Percentiles rank a stretch among this genome's conserved stretches.
phyloP scores from a whole-genome alignment of 2,329 filamentous ascomycete genomes.

The Beauveria rudraprayagi region DNA sequence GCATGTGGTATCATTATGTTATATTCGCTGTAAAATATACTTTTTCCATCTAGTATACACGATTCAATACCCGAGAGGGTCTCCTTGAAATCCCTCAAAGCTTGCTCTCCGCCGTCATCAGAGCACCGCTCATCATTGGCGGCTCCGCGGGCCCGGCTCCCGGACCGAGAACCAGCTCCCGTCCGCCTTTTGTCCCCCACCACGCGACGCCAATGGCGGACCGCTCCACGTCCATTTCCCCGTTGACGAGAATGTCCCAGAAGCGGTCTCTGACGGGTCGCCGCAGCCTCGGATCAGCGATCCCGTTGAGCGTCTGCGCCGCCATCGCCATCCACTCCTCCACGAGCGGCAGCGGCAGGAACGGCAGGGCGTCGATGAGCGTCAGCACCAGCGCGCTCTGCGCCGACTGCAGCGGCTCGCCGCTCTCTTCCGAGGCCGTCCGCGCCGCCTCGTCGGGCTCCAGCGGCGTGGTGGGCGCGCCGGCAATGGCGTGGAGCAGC shows the following conservation, averaged over 20 bases:
- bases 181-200: conserved; percentile 63
- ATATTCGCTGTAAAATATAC: conserved; percentile 8
- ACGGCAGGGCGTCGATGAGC: conserved; percentile 70
- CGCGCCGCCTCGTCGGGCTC: conserved; percentile 31
- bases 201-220: conserved; percentile 72
- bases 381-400: conserved; percentile 70
- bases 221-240: conserved; percentile 83
- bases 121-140: conserved; percentile 49
- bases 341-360: conserved; percentile 59
- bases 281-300: conserved; percentile 54
- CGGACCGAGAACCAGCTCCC: conserved; percentile 37
- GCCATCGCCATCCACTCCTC: conserved; percentile 74
- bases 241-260: conserved; percentile 70
- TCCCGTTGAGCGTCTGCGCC: conserved; percentile 57
- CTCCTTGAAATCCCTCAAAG: conserved; percentile 18
- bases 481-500: conserved; percentile 51
- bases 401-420: conserved; percentile 52
- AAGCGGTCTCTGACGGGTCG: conserved; percentile 61
- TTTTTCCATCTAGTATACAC: neutral
- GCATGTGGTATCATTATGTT: neutral
- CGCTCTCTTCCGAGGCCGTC: conserved; percentile 17
- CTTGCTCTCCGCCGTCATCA: conserved; percentile 29
- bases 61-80: too few species aligned
- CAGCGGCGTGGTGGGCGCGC: conserved; percentile 38
- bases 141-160: conserved; percentile 13